Conservation (phyloP, 129 eudicot species). For the Flaveria ramosissima region DNA sequence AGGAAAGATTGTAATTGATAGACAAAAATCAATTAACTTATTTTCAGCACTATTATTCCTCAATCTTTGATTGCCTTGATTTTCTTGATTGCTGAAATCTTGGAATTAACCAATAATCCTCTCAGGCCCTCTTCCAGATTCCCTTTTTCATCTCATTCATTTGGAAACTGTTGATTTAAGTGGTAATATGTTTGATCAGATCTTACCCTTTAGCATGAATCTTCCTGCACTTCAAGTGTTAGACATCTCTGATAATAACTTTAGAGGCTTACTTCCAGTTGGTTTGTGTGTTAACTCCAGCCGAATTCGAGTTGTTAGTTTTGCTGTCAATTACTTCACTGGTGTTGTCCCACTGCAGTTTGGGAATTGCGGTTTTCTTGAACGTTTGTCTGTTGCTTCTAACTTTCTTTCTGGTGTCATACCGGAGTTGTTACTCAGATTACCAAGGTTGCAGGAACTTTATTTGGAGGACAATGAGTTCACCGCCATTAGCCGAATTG, state of each 20-base stretch:
- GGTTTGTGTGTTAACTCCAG: slow-evolving; percentile 55
- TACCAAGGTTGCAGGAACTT: slow-evolving; percentile 39
- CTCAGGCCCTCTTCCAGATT: slow-evolving; percentile 43
- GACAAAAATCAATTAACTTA: too few species aligned
- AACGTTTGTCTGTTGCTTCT: slow-evolving; percentile 41
- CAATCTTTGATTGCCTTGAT: too few species aligned
- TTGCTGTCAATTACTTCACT: slow-evolving; percentile 40
- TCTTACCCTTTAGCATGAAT: slow-evolving; percentile 39
- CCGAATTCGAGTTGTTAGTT: slow-evolving; percentile 27
- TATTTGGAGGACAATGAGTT: slow-evolving; percentile 46
- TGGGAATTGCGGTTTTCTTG: slow-evolving; percentile 45
- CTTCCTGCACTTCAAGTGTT: slow-evolving; percentile 49
- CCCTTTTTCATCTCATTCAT: slow-evolving; percentile 44
- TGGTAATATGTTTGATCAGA: slow-evolving; percentile 35
- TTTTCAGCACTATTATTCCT: too few species aligned
- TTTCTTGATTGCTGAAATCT: too few species aligned
- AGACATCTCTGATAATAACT: slow-evolving; percentile 47
- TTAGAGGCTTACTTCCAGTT: slow-evolving; percentile 49
- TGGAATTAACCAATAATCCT: too few species aligned
- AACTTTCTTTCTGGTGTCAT: slow-evolving; percentile 45
- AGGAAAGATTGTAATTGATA: too few species aligned
- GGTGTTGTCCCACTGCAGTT: slow-evolving; percentile 44
- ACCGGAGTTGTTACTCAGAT: slow-evolving; percentile 47
- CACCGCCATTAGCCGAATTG: slow-evolving; percentile 12
- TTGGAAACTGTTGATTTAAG: slow-evolving; percentile 29